Percentiles rank a stretch among this genome's conserved stretches.
Evolutionary conservation across 441 rosid genomes (phyloP).

Genomic region (Syzygium syzygioides): DNA sequence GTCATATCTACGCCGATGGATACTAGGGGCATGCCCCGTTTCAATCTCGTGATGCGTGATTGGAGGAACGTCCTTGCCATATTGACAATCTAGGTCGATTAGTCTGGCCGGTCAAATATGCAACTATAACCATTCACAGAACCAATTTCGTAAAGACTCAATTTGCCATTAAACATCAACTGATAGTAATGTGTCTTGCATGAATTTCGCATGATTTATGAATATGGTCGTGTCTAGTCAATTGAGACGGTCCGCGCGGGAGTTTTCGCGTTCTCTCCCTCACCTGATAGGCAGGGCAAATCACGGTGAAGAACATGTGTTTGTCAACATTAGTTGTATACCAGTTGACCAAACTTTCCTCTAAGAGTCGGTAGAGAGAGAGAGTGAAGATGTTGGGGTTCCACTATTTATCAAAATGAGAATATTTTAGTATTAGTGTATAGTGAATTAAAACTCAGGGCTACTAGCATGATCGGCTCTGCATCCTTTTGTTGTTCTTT

Average conservation of each 20-base stretch:
- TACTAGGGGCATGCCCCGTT: background rate
- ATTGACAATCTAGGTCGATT: background rate
- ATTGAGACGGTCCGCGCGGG: background rate
- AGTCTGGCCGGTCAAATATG: background rate
- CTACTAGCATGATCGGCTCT: no score
- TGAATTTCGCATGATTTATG: background rate
- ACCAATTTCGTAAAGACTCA: background rate
- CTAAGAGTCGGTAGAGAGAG: no score
- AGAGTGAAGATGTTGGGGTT: no score
- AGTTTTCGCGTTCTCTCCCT: background rate
- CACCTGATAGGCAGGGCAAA: background rate
- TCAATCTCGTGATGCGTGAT: background rate
- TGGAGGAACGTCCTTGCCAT: background rate
- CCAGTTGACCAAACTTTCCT: no score
- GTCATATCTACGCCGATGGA: no score
- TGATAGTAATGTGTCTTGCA: fast-evolving
- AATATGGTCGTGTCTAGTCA: background rate
- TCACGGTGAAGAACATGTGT: background rate
- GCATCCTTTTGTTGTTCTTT: no score
- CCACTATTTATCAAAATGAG: no score
- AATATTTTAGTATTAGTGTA: no score
- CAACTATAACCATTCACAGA: background rate
- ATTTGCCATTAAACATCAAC: fast-evolving
- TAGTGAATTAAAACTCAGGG: no score
- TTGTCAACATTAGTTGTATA: no score